Percentiles rank a stretch among this genome's conserved stretches.
These are phyloP conservation scores for Poterioochromonas sp. DNA, from an alignment of 352 stramenopile species.

Conservation along the genomic window DNA sequence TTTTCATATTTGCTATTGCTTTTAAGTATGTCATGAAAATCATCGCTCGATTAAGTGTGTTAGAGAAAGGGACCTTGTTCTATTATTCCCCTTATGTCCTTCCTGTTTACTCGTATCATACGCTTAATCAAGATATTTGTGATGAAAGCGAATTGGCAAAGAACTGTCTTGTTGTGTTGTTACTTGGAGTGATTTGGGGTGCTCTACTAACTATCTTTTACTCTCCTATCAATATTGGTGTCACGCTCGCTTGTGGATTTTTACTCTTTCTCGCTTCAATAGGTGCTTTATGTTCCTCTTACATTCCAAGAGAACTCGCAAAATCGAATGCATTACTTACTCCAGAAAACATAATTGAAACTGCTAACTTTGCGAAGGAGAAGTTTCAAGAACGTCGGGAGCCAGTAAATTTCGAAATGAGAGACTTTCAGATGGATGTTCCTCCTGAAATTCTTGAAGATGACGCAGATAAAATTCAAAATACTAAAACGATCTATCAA, in stretches of 20 bases:
- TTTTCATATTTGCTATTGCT: slow-evolving; percentile 23
- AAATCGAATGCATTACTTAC: slow-evolving; percentile 73
- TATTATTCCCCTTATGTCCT: slow-evolving; percentile 77
- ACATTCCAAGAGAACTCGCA: slow-evolving; percentile 72
- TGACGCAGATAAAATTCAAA: not conserved
- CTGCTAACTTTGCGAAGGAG: slow-evolving; percentile 58
- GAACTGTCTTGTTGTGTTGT: slow-evolving; percentile 59
- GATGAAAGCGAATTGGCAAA: slow-evolving; percentile 64
- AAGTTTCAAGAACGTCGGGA: not conserved
- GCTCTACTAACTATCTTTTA: slow-evolving; percentile 73
- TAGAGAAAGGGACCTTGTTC: slow-evolving; percentile 39
- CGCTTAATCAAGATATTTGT: slow-evolving; percentile 74
- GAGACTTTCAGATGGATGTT: not conserved
- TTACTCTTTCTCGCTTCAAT: slow-evolving; percentile 62
- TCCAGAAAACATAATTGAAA: slow-evolving; percentile 70
- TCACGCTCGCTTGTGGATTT: slow-evolving; percentile 69
- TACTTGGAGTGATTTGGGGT: slow-evolving; percentile 69
- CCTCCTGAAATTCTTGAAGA: not conserved
- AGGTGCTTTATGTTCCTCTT: slow-evolving; percentile 61
- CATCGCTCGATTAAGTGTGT: not conserved
- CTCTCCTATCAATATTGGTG: slow-evolving; percentile 69
- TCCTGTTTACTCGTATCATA: slow-evolving; percentile 75
- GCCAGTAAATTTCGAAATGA: slow-evolving; percentile 19
- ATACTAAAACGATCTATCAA: not conserved
- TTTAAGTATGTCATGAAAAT: slow-evolving; percentile 16